A percentile compares a stretch with the other conserved stretches of the same genome.
Conservation (phyloP, 2,329 filamentous ascomycete genomes). For the Ascochyta lentis region DNA sequence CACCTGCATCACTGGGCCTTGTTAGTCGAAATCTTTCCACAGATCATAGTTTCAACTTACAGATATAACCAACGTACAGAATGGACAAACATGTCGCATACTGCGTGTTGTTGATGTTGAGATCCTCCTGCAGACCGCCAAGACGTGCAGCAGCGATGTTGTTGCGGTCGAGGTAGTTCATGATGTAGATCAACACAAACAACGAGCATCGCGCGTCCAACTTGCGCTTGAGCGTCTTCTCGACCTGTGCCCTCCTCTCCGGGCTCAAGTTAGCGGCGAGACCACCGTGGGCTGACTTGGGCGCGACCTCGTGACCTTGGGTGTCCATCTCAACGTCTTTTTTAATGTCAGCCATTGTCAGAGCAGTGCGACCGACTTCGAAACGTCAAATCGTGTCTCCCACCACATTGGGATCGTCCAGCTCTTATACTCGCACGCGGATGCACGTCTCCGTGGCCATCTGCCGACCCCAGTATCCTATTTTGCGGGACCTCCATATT, state of each 20-base stretch:
- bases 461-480: slow-evolving; percentile 12
- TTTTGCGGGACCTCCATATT: slow-evolving; percentile 17
- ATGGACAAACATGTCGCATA: slow-evolving; percentile 46
- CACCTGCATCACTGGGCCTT: slow-evolving; percentile 23
- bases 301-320: slow-evolving; percentile 13
- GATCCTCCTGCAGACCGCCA: slow-evolving; percentile 42
- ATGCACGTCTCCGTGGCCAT: slow-evolving; percentile 4
- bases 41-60: neutral
- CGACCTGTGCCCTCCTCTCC: slow-evolving; percentile 38
- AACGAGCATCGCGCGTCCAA: slow-evolving; percentile 41
- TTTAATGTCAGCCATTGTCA: slow-evolving; percentile 18
- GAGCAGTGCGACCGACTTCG: slow-evolving; percentile 6
- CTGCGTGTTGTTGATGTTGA: slow-evolving; percentile 38
- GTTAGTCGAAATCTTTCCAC: neutral
- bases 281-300: slow-evolving; percentile 9
- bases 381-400: slow-evolving; percentile 12
- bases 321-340: slow-evolving; percentile 11
- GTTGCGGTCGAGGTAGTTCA: slow-evolving; percentile 45
- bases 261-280: slow-evolving; percentile 38
- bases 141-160: slow-evolving; percentile 46
- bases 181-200: slow-evolving; percentile 48
- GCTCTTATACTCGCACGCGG: slow-evolving; percentile 8
- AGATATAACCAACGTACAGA: slow-evolving; percentile 30
- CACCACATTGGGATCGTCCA: neutral
- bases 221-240: slow-evolving; percentile 46